Conservation (phyloP, 1,284 basidiomycete genomes). For the Cerioporus squamosus region DNA sequence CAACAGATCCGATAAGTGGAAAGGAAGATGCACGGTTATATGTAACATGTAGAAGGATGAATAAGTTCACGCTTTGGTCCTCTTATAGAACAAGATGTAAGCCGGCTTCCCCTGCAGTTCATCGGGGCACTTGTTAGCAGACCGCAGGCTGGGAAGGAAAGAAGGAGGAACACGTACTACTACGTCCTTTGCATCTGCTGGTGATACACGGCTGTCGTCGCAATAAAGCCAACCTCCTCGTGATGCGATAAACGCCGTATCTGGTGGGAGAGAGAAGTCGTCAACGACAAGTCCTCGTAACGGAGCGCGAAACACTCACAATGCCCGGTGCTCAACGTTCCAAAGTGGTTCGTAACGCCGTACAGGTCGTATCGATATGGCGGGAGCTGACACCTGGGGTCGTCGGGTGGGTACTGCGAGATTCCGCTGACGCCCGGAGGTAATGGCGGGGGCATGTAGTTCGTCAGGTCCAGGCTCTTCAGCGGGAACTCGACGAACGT, state of each 20-base stretch:
- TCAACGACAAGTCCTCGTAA: background rate
- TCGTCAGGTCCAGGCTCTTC: slow-evolving; percentile 84
- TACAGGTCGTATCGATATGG: slow-evolving; percentile 91
- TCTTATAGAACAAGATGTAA: slow-evolving; percentile 88
- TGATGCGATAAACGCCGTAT: slow-evolving; percentile 85
- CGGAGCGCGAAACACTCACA: slow-evolving; percentile 61
- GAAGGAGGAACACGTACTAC: slow-evolving; percentile 64
- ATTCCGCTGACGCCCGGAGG: slow-evolving; percentile 61
- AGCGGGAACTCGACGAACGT: slow-evolving; percentile 90
- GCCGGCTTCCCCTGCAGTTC: slow-evolving; percentile 74
- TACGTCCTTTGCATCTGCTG: slow-evolving; percentile 78
- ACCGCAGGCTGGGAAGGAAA: background rate
- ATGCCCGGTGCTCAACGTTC: slow-evolving; percentile 89
- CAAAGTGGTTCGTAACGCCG: slow-evolving; percentile 91
- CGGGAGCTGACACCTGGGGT: slow-evolving; percentile 80
- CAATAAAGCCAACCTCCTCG: slow-evolving; percentile 85
- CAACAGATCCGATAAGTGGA: slow-evolving; percentile 35
- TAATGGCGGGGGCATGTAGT: slow-evolving; percentile 87
- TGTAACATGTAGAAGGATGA: slow-evolving; percentile 13
- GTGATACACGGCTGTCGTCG: slow-evolving; percentile 81
- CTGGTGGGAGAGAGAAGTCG: slow-evolving; percentile 41
- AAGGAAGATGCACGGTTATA: slow-evolving; percentile 32
- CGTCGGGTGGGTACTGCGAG: slow-evolving; percentile 53
- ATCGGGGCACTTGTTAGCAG: slow-evolving; percentile 1
- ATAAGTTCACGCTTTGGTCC: slow-evolving; percentile 56